phyloP scores from a whole-genome alignment of 257 asterid genomes.

The Solanum bukasovii region DNA sequence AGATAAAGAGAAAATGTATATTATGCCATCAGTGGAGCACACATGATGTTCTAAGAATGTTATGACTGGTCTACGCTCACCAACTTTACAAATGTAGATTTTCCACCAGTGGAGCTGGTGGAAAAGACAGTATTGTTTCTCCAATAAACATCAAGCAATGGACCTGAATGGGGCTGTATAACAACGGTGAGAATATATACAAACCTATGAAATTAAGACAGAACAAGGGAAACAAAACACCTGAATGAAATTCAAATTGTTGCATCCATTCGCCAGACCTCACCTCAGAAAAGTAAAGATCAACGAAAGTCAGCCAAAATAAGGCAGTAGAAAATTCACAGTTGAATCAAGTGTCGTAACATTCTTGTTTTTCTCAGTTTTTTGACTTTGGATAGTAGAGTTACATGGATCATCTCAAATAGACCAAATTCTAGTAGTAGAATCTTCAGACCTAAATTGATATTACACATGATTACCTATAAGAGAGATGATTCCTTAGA shows the following conservation, averaged over 20 bases:
- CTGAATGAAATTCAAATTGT: constrained; percentile 70
- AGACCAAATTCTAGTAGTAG: constrained; percentile 83
- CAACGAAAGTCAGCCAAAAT: too few species aligned
- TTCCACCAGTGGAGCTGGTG: constrained; percentile 76
- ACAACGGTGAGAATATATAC: neutral
- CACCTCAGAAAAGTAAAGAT: too few species aligned
- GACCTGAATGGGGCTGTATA: constrained; percentile 33
- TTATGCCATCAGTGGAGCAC: neutral
- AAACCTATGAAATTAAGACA: neutral
- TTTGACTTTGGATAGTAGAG: constrained; percentile 48
- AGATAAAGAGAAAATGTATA: too few species aligned
- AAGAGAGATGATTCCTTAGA: too few species aligned
- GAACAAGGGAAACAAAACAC: constrained; percentile 15
- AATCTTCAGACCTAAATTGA: too few species aligned
- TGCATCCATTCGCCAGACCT: constrained; percentile 82
- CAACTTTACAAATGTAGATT: constrained; percentile 88
- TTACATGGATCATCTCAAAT: constrained; percentile 49
- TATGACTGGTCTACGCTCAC: constrained; percentile 67
- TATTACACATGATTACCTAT: too few species aligned
- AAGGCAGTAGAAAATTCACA: constrained; percentile 3
- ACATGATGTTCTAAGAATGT: constrained; percentile 85
- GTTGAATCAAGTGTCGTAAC: constrained; percentile 70
- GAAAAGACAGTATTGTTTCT: constrained; percentile 72
- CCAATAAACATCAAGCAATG: constrained; percentile 93
- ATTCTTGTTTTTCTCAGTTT: constrained; percentile 86